Evolutionary conservation across 1,284 basidiomycete species (phyloP).

Genomic region (Ceratobasidium sp.): DNA sequence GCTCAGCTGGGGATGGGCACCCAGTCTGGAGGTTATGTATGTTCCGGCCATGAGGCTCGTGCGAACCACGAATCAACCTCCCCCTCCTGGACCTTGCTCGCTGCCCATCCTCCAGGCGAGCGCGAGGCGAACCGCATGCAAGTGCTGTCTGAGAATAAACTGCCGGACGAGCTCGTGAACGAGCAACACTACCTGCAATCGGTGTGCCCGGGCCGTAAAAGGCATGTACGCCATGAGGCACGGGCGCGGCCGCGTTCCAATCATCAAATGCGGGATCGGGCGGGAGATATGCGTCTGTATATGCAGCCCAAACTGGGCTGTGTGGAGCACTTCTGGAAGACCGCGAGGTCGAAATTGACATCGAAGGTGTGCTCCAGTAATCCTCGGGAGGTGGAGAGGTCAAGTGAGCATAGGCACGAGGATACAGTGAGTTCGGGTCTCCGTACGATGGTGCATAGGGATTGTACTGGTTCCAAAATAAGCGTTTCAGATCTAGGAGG

Average conservation of each 20-base stretch:
- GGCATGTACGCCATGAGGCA: slow-evolving; percentile 34
- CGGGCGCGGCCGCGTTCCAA: slow-evolving; percentile 15
- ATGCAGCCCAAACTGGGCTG: neutral
- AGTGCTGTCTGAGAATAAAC: slow-evolving; percentile 22
- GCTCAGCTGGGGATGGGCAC: slow-evolving; percentile 10
- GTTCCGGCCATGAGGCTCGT: slow-evolving; percentile 28
- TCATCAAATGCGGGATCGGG: slow-evolving; percentile 21
- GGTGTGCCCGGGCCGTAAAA: slow-evolving; percentile 34
- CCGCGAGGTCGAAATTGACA: neutral
- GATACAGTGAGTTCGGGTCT: slow-evolving; percentile 34
- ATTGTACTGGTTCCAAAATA: slow-evolving; percentile 28
- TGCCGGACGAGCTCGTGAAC: slow-evolving; percentile 12
- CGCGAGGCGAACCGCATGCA: slow-evolving; percentile 24
- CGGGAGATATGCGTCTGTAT: slow-evolving; percentile 3
- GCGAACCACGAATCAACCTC: slow-evolving; percentile 5
- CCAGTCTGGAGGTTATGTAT: slow-evolving; percentile 24
- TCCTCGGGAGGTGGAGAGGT: slow-evolving; percentile 8
- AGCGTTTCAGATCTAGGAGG: slow-evolving; percentile 40
- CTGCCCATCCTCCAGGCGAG: slow-evolving; percentile 23
- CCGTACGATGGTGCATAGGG: slow-evolving; percentile 25
- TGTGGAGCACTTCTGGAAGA: slow-evolving; percentile 7
- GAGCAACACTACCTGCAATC: slow-evolving; percentile 16
- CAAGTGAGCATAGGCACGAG: slow-evolving; percentile 30
- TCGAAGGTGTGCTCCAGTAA: neutral
- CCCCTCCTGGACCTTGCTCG: slow-evolving; percentile 7